Conservation (phyloP, 768 basidiomycete species). For the Clitopilus hobsonii region DNA sequence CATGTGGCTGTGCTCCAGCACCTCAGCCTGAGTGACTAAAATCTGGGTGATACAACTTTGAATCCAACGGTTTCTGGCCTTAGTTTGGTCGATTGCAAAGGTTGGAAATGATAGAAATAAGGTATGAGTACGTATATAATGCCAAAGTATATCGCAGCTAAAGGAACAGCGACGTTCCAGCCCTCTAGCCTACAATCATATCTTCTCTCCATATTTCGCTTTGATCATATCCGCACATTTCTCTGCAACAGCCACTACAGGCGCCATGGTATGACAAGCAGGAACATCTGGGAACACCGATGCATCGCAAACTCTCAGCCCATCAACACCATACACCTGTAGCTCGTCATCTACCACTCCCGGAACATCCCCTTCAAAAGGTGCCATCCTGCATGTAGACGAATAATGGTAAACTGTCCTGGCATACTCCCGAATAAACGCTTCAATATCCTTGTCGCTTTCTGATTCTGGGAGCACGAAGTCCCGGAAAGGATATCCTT, state of each 20-base stretch:
- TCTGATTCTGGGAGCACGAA: slow-evolving; percentile 19
- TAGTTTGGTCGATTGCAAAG: no score
- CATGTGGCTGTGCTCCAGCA: not conserved
- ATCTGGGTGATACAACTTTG: no score
- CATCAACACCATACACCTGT: slow-evolving; percentile 15
- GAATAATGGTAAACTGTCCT: slow-evolving; percentile 30
- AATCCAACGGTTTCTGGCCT: no score
- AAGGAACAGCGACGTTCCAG: no score
- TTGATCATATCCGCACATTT: slow-evolving; percentile 10
- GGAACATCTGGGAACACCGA: slow-evolving; percentile 15
- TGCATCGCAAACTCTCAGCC: slow-evolving; percentile 16
- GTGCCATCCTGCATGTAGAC: slow-evolving; percentile 32
- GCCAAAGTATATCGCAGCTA: no score
- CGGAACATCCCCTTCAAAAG: slow-evolving; percentile 11
- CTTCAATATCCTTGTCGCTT: slow-evolving; percentile 24
- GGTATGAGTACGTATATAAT: no score
- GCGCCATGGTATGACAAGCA: slow-evolving; percentile 11
- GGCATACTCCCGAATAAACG: slow-evolving; percentile 16
- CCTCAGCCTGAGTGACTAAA: no score
- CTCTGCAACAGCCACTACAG: slow-evolving; percentile 14
- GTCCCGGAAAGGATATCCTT: slow-evolving; percentile 23
- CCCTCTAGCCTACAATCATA: not conserved
- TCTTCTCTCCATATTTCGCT: not conserved
- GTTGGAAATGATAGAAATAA: no score
- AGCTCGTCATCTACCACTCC: slow-evolving; percentile 18